These are phyloP conservation scores for Volvox carteri DNA, from an alignment of 163 green algal species.

Conservation along the genomic window DNA sequence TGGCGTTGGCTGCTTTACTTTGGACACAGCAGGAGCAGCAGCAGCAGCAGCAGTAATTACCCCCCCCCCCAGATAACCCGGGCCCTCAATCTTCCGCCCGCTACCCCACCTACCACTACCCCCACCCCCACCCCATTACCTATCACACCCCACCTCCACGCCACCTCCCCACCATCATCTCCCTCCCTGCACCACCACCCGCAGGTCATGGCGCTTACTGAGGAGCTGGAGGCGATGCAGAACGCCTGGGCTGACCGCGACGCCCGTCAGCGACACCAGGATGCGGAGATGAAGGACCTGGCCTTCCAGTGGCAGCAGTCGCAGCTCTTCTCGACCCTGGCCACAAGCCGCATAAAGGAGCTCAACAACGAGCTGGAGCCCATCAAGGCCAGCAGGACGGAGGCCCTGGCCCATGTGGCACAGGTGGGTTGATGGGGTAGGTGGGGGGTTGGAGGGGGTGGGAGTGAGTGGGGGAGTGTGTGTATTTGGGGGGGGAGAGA, in stretches of 20 bases:
- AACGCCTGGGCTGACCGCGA: constrained; percentile 60
- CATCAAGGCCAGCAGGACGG: constrained; percentile 13
- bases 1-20: too few species aligned
- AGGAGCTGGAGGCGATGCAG: constrained; percentile 64
- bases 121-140: neutral
- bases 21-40: too few species aligned
- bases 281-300: constrained; percentile 60
- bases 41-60: too few species aligned
- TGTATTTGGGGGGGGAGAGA: neutral
- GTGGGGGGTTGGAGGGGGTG: neutral
- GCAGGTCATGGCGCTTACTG: constrained; percentile 47
- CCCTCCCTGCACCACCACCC: neutral
- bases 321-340: constrained; percentile 58
- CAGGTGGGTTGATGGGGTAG: constrained; percentile 13
- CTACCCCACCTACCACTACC: too few species aligned
- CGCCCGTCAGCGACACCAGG: constrained; percentile 57
- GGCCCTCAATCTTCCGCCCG: too few species aligned
- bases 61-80: too few species aligned
- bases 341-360: constrained; percentile 58
- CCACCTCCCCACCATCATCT: neutral
- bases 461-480: neutral
- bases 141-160: neutral
- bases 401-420: constrained; percentile 40
- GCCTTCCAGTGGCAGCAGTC: constrained; percentile 54
- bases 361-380: constrained; percentile 59